Percentiles rank a stretch among this genome's conserved stretches.
Evolutionary conservation across 495 filamentous ascomycete genomes (phyloP).

Genomic region (Aspergillus haitiensis): DNA sequence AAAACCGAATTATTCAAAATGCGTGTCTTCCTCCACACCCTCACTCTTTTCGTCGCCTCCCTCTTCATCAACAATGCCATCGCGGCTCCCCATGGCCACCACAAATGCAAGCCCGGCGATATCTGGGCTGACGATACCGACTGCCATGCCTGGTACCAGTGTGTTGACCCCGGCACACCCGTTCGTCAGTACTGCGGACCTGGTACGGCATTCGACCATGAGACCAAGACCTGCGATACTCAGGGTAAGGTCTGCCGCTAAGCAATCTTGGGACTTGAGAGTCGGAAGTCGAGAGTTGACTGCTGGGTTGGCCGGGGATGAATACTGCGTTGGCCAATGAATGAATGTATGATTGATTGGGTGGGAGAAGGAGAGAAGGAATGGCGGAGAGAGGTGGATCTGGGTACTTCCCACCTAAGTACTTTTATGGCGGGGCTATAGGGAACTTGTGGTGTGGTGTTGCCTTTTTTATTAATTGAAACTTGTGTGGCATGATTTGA

Average conservation of each 20-base stretch:
- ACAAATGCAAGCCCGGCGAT: conserved; percentile 1
- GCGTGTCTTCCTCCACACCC: conserved; percentile 5
- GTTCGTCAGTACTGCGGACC: conserved; percentile 8
- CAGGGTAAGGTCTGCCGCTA: conserved; percentile 10
- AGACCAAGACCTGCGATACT: conserved; percentile 7
- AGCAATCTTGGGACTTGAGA: neutral
- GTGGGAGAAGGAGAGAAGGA: neutral
- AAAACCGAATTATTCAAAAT: conserved; percentile 3
- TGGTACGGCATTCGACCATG: conserved; percentile 8
- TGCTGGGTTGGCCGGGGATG: no score
- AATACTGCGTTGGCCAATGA: neutral
- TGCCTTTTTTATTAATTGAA: no score
- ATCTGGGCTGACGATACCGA: conserved; percentile 8
- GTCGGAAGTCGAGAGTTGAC: neutral
- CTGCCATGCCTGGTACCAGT: conserved; percentile 13
- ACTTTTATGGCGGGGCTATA: no score
- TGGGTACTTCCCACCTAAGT: neutral
- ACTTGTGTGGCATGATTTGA: no score
- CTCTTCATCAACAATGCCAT: conserved; percentile 3
- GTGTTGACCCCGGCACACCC: neutral
- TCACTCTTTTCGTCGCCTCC: conserved; percentile 11
- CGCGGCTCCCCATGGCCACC: neutral
- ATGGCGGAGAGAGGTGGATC: neutral
- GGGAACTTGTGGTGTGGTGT: no score
- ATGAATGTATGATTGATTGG: neutral